phyloP scores from a whole-genome alignment of 306 rosid genomes.

The Astragalus glycyphyllos region DNA sequence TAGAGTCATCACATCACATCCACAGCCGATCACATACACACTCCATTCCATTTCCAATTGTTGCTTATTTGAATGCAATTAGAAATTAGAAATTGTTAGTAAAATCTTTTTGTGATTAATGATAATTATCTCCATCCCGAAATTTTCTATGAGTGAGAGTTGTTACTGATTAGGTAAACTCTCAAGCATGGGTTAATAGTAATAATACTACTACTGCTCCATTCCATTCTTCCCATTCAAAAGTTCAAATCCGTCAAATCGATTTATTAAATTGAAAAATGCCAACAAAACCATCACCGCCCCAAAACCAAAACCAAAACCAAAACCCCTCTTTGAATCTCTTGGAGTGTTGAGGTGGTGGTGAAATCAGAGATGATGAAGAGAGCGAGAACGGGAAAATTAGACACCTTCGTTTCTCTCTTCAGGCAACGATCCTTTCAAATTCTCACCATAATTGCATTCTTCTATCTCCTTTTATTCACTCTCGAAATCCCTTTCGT shows the following conservation, averaged over 20 bases:
- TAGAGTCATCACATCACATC: too few relatives aligned
- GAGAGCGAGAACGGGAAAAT: conserved; percentile 60
- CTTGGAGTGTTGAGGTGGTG: neutral
- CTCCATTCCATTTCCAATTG: too few relatives aligned
- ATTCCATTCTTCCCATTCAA: neutral
- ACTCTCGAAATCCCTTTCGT: conserved; percentile 80
- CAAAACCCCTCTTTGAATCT: neutral
- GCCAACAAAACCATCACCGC: conserved; percentile 37
- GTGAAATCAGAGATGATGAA: conserved; percentile 51
- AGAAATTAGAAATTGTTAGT: too few relatives aligned
- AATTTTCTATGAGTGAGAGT: too few relatives aligned
- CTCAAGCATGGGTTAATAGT: neutral
- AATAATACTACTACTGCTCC: neutral
- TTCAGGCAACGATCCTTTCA: conserved; percentile 77
- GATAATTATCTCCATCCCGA: neutral
- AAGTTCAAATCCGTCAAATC: neutral
- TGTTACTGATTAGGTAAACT: neutral
- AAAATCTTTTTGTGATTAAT: neutral
- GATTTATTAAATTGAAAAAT: neutral
- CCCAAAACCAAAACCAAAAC: neutral
- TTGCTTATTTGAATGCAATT: too few relatives aligned
- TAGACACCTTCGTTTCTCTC: conserved; percentile 51
- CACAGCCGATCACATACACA: too few relatives aligned
- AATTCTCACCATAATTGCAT: conserved; percentile 55
- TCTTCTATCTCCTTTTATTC: conserved; percentile 65